Conservation (phyloP, 306 rosid species). For the Prunus mira region DNA sequence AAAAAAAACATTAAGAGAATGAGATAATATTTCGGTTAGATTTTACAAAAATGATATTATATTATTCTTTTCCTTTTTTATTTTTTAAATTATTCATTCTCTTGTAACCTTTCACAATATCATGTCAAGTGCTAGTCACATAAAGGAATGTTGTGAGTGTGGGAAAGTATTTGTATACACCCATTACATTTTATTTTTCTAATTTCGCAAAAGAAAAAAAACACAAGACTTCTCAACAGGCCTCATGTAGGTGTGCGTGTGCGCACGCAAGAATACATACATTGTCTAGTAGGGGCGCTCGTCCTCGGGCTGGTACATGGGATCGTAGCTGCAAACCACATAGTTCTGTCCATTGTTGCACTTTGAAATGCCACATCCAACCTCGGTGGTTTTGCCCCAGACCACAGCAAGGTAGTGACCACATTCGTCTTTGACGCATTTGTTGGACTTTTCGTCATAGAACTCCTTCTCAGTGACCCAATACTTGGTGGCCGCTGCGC, state of each 20-base stretch:
- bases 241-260: not conserved
- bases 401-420: constrained; percentile 31
- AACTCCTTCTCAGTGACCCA: not conserved
- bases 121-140: not conserved
- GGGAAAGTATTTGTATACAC: not conserved
- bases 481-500: constrained; percentile 1
- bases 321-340: constrained; percentile 30
- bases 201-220: not conserved
- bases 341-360: constrained; percentile 13
- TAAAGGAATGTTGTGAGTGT: not conserved
- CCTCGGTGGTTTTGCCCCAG: constrained; percentile 14
- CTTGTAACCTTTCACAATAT: not conserved
- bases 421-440: not conserved
- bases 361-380: constrained; percentile 28
- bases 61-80: not conserved
- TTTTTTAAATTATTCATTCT: not conserved
- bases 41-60: too few relatives aligned
- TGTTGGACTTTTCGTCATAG: not conserved
- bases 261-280: not conserved
- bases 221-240: not conserved
- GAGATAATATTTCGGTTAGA: not conserved
- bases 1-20: not conserved
- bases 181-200: not conserved
- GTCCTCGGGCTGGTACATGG: constrained; percentile 14
- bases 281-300: constrained; percentile 32